A percentile compares a stretch with the other conserved stretches of the same genome.
These are phyloP conservation scores for Pterocarpus santalinus DNA, from an alignment of 306 rosid species.

Conservation along the genomic window DNA sequence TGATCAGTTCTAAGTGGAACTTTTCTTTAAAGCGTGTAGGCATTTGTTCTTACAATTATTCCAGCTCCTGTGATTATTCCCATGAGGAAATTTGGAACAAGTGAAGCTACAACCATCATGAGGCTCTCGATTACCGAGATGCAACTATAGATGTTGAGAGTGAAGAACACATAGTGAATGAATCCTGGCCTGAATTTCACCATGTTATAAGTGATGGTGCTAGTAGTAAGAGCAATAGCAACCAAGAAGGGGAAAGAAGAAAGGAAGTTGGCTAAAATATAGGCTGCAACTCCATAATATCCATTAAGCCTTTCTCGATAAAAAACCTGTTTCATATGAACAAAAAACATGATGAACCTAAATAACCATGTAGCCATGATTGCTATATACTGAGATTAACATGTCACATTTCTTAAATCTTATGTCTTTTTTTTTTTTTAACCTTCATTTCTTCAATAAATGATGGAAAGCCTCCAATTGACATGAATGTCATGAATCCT, in stretches of 20 bases:
- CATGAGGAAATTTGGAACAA: slow-evolving; percentile 98
- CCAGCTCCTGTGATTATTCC: slow-evolving; percentile 97
- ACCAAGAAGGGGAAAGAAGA: slow-evolving; percentile 96
- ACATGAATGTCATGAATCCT: slow-evolving; percentile 99
- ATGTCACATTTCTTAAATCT: background rate
- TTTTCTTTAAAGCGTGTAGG: slow-evolving; percentile 3
- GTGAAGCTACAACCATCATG: slow-evolving; percentile 98
- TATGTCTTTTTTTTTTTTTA: background rate
- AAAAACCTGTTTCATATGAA: slow-evolving; percentile 70
- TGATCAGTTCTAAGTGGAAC: background rate
- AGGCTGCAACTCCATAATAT: slow-evolving; percentile 90
- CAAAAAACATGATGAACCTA: slow-evolving; percentile 13
- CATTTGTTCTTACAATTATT: slow-evolving; percentile 73
- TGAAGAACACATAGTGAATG: slow-evolving; percentile 69
- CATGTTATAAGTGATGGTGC: slow-evolving; percentile 83
- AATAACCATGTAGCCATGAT: slow-evolving; percentile 1
- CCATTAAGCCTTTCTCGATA: slow-evolving; percentile 87
- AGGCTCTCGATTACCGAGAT: slow-evolving; percentile 93
- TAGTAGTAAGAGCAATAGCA: slow-evolving; percentile 62
- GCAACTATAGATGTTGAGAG: slow-evolving; percentile 73
- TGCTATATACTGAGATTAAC: background rate
- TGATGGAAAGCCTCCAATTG: slow-evolving; percentile 98
- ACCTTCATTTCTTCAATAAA: slow-evolving; percentile 98
- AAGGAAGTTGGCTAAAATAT: slow-evolving; percentile 80
- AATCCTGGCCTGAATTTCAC: slow-evolving; percentile 83